Evolutionary conservation across 148 eudicot species (phyloP).

Genomic region (Spergularia marina): DNA sequence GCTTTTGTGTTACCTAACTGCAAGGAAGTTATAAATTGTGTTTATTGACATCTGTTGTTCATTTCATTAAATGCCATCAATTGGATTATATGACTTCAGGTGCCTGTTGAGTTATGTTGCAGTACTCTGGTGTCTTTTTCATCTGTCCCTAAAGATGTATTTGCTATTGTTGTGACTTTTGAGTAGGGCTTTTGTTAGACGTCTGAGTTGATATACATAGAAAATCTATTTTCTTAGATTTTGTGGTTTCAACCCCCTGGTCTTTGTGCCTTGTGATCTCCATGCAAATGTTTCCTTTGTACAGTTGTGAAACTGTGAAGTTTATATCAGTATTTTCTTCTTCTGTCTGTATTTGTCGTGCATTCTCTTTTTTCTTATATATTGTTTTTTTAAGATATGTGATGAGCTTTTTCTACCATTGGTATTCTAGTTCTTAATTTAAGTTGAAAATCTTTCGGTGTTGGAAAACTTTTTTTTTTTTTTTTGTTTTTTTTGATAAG

Average conservation of each 20-base stretch:
- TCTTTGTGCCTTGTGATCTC: no score
- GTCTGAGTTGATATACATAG: not conserved
- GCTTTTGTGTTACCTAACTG: not conserved
- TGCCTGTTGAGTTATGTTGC: not conserved
- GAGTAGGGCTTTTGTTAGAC: not conserved
- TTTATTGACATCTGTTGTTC: not conserved
- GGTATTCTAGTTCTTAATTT: not conserved
- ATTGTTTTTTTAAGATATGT: not conserved
- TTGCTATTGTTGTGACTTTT: not conserved
- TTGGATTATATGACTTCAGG: not conserved
- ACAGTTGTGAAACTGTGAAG: not conserved
- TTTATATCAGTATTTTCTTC: not conserved
- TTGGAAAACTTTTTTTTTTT: not conserved
- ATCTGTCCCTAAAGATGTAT: not conserved
- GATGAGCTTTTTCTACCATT: not conserved
- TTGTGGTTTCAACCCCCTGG: not conserved
- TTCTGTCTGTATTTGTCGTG: conserved; percentile 2
- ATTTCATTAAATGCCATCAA: not conserved
- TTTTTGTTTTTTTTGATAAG: no score
- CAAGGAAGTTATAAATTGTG: not conserved
- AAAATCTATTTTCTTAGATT: no score
- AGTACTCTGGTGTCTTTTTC: not conserved
- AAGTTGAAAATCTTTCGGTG: not conserved
- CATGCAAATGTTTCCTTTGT: not conserved
- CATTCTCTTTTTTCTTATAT: not conserved